Percentiles rank a stretch among this genome's conserved stretches.
Conservation (phyloP, 257 asterid species). For the Scutellaria baicalensis region DNA sequence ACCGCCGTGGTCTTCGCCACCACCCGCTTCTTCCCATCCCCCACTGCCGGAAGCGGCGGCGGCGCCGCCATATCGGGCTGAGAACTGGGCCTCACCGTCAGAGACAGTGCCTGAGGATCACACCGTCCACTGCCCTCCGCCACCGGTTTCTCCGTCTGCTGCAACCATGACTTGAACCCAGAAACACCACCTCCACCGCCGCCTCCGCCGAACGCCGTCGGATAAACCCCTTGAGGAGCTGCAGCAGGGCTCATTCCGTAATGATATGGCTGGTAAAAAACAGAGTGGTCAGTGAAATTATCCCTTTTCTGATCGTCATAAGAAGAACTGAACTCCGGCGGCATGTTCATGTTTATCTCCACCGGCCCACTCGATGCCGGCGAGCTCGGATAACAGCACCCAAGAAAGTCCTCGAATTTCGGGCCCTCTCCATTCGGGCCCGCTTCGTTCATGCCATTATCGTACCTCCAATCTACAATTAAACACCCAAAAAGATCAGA, state of each 20-base stretch:
- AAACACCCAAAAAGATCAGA: background rate
- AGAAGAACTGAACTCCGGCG: conserved; percentile 25
- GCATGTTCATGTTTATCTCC: conserved; percentile 57
- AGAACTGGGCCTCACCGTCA: conserved; percentile 32
- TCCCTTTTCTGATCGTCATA: conserved; percentile 12
- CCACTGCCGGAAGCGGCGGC: conserved; percentile 15
- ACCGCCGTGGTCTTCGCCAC: conserved; percentile 28
- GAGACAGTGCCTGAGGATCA: conserved; percentile 44
- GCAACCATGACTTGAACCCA: conserved; percentile 50
- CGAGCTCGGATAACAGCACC: conserved; percentile 54
- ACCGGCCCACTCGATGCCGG: conserved; percentile 27
- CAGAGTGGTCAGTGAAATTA: conserved; percentile 9
- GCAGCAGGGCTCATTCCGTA: conserved; percentile 8
- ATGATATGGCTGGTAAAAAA: conserved; percentile 23
- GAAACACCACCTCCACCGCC: conserved; percentile 22
- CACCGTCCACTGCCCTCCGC: conserved; percentile 17
- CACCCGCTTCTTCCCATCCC: conserved; percentile 44
- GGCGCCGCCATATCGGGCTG: conserved; percentile 10
- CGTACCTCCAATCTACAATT: conserved; percentile 59
- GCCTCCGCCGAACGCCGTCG: conserved; percentile 22
- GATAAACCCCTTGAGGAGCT: conserved; percentile 13
- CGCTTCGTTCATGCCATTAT: conserved; percentile 26
- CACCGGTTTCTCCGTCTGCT: conserved; percentile 28
- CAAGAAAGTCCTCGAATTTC: conserved; percentile 73
- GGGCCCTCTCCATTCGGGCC: conserved; percentile 35